Conservation (phyloP, 2,329 filamentous ascomycete species). For the Beauveria rudraprayagi region DNA sequence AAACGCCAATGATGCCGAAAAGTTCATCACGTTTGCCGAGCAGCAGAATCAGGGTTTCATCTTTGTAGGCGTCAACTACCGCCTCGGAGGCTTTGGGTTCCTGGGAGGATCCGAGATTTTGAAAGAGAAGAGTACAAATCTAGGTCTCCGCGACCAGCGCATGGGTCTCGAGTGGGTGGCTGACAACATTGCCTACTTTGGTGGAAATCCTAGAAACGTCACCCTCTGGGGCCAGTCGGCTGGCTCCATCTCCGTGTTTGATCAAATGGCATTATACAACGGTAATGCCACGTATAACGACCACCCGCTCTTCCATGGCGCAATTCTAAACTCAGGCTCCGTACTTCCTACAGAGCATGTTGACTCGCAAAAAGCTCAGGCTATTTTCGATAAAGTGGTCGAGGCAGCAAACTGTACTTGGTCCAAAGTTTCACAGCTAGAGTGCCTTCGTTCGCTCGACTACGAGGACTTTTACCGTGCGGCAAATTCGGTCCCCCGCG, state of each 20-base stretch:
- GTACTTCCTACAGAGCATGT: too few species aligned
- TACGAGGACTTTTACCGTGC: too few species aligned
- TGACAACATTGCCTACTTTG: too few species aligned
- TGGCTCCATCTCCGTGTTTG: conserved; percentile 32
- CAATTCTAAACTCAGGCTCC: too few species aligned
- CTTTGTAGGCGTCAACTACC: conserved; percentile 58
- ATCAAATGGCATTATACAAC: conserved; percentile 54
- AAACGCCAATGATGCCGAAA: conserved; percentile 29
- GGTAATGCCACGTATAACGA: conserved; percentile 57
- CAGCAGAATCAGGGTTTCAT: conserved; percentile 47
- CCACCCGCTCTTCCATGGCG: conserved; percentile 52
- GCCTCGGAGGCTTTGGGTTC: conserved; percentile 54
- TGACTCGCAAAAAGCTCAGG: too few species aligned
- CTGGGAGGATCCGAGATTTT: conserved; percentile 48
- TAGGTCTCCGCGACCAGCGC: conserved; percentile 54
- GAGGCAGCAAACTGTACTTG: too few species aligned
- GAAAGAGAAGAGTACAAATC: conserved; percentile 46
- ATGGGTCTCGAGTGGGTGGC: conserved; percentile 42
- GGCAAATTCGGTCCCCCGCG: too few species aligned
- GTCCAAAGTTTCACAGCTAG: too few species aligned
- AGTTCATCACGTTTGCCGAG: conserved; percentile 27
- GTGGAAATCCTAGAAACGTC: too few species aligned
- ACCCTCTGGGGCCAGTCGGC: too few species aligned
- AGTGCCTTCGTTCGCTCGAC: too few species aligned
- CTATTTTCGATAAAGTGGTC: too few species aligned